Percentiles rank a stretch among this genome's conserved stretches.
phyloP scores from a whole-genome alignment of 331 rosid species.

The Rhamnella rubrinervis region DNA sequence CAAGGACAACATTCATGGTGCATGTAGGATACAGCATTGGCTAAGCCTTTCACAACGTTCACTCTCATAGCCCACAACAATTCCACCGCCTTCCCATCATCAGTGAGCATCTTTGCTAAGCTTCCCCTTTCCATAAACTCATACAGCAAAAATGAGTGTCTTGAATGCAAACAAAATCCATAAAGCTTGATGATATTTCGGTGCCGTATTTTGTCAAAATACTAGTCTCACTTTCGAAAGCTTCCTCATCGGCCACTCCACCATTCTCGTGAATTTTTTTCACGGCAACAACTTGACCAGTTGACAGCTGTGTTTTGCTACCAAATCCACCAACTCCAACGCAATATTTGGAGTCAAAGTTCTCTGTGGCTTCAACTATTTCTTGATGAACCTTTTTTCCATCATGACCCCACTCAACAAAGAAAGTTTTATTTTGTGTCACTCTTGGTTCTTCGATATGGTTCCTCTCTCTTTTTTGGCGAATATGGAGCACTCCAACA shows the following conservation, averaged over 20 bases:
- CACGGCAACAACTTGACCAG: constrained; percentile 6
- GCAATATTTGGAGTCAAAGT: constrained; percentile 16
- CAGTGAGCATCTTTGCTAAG: constrained; percentile 11
- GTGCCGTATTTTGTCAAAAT: constrained; percentile 2
- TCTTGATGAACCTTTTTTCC: constrained; percentile 13
- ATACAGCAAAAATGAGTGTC: constrained; percentile 1
- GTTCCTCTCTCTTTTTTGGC: not conserved
- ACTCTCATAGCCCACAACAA: no score
- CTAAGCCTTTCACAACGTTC: no score
- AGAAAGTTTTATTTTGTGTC: not conserved
- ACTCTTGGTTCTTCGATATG: no score
- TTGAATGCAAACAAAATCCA: constrained; percentile 31
- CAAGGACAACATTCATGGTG: no score
- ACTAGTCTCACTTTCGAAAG: not conserved
- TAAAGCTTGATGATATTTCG: constrained; percentile 27
- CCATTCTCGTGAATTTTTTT: constrained; percentile 28
- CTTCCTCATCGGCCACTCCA: not conserved
- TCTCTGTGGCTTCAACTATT: constrained; percentile 25
- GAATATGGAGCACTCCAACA: not conserved
- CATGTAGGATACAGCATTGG: no score
- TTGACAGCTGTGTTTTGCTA: constrained; percentile 22
- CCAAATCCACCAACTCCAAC: constrained; percentile 43
- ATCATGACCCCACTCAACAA: constrained; percentile 5
- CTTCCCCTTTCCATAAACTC: constrained; percentile 32
- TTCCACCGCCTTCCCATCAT: no score